These are phyloP conservation scores for Viola odorata DNA, from an alignment of 345 rosid genomes.

Conservation along the genomic window DNA sequence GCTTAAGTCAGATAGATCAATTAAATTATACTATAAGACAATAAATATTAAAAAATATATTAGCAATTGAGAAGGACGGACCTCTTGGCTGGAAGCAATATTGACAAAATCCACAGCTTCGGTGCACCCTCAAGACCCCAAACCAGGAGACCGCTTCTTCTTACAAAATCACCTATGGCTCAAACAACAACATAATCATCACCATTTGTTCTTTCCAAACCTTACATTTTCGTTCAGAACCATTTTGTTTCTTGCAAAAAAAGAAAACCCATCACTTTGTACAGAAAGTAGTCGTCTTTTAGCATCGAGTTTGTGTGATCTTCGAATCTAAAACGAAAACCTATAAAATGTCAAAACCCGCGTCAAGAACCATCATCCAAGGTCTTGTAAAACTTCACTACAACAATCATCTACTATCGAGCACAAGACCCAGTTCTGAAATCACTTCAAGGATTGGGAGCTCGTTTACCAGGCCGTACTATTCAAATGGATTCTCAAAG, in stretches of 20 bases:
- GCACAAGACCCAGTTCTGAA: slow-evolving; percentile 16
- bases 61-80: no score
- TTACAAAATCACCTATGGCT: neutral
- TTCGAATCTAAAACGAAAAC: neutral
- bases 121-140: neutral
- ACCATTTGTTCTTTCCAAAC: neutral
- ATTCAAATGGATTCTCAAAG: slow-evolving; percentile 12
- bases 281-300: neutral
- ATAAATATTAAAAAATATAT: no score
- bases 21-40: no score
- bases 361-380: slow-evolving; percentile 34
- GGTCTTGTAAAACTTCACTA: slow-evolving; percentile 35
- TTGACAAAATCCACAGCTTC: neutral
- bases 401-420: slow-evolving; percentile 14
- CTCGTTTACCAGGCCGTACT: slow-evolving; percentile 2
- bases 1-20: no score
- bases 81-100: neutral
- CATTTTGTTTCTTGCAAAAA: no score
- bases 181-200: neutral
- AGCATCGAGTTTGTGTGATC: neutral
- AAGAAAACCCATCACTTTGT: neutral
- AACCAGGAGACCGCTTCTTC: neutral
- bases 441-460: slow-evolving; percentile 2
- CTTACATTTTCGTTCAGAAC: no score
- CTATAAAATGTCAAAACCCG: slow-evolving; percentile 36